Conservation (phyloP, 1,284 basidiomycete species). For the Porodaedalea pini region DNA sequence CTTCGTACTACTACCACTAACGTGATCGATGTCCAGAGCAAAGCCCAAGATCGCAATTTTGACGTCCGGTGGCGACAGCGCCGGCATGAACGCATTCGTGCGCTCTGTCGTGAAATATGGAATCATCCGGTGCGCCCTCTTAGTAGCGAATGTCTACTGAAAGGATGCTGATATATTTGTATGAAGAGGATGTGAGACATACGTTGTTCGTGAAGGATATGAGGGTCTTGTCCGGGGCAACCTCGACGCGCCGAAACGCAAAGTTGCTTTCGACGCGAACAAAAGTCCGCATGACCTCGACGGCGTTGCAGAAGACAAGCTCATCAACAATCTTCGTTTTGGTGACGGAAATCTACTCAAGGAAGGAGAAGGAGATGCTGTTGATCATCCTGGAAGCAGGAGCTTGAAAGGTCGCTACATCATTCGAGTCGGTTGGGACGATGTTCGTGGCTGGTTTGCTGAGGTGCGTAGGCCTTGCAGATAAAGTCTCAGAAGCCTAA, state of each 20-base stretch:
- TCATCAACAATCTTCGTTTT: conserved; percentile 75
- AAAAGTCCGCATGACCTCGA: conserved; percentile 25
- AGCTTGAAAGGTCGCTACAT: conserved; percentile 91
- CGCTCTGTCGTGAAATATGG: conserved; percentile 87
- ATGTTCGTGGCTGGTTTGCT: conserved; percentile 92
- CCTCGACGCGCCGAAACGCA: conserved; percentile 33
- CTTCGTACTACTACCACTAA: conserved; percentile 2
- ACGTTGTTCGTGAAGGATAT: conserved; percentile 95
- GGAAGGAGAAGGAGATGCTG: conserved; percentile 83
- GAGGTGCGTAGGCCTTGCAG: conserved; percentile 49
- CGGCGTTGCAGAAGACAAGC: conserved; percentile 33
- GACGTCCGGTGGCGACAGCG: conserved; percentile 95
- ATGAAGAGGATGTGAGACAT: conserved; percentile 84
- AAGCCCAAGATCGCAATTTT: conserved; percentile 86
- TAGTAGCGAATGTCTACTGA: conserved; percentile 11
- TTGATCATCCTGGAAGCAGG: conserved; percentile 49
- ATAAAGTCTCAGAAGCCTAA: neutral
- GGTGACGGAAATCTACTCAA: conserved; percentile 88
- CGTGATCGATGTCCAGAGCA: conserved; percentile 4
- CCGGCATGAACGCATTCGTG: conserved; percentile 95
- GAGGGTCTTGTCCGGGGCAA: conserved; percentile 88
- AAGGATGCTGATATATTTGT: neutral
- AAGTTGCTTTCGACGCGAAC: conserved; percentile 20
- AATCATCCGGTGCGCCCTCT: conserved; percentile 69
- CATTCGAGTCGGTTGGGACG: conserved; percentile 96